Conservation (phyloP, 1,284 basidiomycete species). For the Lentinula novae-zelandiae region DNA sequence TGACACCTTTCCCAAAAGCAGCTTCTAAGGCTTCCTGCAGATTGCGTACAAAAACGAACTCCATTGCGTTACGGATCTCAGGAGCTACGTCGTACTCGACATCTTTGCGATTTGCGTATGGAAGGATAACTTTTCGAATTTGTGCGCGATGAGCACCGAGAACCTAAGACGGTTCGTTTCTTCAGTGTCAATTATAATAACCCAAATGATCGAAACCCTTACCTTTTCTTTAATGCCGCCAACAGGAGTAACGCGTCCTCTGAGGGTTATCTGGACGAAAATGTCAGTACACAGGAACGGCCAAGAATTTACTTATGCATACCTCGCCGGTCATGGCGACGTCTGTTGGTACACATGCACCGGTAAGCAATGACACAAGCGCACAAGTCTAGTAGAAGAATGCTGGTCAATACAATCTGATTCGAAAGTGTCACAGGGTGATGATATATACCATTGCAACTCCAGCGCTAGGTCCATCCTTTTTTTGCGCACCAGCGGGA, state of each 20-base stretch:
- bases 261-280: conserved; percentile 59
- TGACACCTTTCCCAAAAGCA: conserved; percentile 66
- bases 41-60: conserved; percentile 77
- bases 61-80: conserved; percentile 68
- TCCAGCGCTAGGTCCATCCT: conserved; percentile 89
- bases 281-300: background rate
- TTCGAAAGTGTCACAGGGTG: background rate
- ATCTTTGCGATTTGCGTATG: conserved; percentile 80
- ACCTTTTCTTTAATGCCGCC: conserved; percentile 83
- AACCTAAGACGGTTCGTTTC: conserved; percentile 34
- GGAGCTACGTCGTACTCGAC: conserved; percentile 79
- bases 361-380: conserved; percentile 78
- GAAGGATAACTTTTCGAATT: conserved; percentile 78
- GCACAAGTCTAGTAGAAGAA: conserved; percentile 59
- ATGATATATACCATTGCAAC: conserved; percentile 68
- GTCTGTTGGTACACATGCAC: conserved; percentile 63
- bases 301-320: conserved; percentile 13
- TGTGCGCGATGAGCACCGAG: conserved; percentile 83
- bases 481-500: conserved; percentile 84
- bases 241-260: conserved; percentile 76
- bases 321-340: conserved; percentile 86
- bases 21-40: conserved; percentile 78
- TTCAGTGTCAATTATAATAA: background rate
- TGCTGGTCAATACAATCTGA: conserved; percentile 2
- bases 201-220: background rate